Evolutionary conservation across 1,139 yeast genomes (phyloP).

Genomic region (Hemisphaericaspora lyxosophila): DNA sequence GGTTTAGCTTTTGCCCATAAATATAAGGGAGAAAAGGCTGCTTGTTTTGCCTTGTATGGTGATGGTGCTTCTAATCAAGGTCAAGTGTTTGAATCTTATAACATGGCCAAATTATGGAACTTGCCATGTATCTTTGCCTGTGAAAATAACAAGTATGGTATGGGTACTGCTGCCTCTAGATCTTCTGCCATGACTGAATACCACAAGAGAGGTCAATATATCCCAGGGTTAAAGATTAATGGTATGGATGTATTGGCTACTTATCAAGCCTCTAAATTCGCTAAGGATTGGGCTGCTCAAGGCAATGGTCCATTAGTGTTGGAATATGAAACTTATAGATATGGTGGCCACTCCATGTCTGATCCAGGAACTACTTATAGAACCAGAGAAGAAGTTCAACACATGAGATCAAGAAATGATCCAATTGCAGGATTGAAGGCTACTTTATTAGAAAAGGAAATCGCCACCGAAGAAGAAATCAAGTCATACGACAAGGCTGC

Average conservation of each 20-base stretch:
- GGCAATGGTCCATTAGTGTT: conserved; percentile 96
- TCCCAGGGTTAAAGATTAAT: conserved; percentile 96
- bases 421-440: conserved; percentile 96
- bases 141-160: conserved; percentile 99
- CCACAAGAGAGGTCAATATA: conserved; percentile 98
- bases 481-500: conserved; percentile 94
- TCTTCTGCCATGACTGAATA: conserved; percentile 96
- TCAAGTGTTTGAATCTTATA: conserved; percentile 94
- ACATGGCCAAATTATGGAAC: conserved; percentile 99
- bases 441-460: conserved; percentile 73
- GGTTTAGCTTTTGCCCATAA: conserved; percentile 97
- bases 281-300: conserved; percentile 90
- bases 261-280: conserved; percentile 94
- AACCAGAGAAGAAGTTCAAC: conserved; percentile 99
- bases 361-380: conserved; percentile 99
- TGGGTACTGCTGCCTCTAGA: conserved; percentile 98
- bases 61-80: conserved; percentile 99
- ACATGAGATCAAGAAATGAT: conserved; percentile 97
- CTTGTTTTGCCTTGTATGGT: conserved; percentile 89
- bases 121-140: conserved; percentile 93
- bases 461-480: conserved; percentile 92
- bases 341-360: conserved; percentile 99
- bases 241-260: conserved; percentile 98
- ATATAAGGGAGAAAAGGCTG: conserved; percentile 78
- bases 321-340: conserved; percentile 97